phyloP scores from a whole-genome alignment of 352 stramenopile genomes.

The Saprolegnia diclina region DNA sequence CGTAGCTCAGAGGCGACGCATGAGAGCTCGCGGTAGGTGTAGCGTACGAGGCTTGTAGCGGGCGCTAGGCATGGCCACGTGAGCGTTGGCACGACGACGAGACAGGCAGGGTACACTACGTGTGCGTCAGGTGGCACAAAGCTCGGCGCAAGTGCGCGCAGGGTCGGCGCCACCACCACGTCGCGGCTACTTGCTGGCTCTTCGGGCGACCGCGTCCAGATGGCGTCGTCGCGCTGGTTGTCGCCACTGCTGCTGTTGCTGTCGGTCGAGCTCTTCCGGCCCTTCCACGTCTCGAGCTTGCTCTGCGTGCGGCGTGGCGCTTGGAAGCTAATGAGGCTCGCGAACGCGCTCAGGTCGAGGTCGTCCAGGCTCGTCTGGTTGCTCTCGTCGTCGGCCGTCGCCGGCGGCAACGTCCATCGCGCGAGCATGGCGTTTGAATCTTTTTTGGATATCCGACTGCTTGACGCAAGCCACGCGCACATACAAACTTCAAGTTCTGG shows the following conservation, averaged over 20 bases:
- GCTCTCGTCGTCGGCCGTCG: not conserved
- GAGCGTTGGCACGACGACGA: no score
- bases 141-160: no score
- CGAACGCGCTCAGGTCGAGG: not conserved
- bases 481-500: constrained; percentile 10
- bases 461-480: not conserved
- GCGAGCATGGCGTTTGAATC: constrained; percentile 5
- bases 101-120: no score
- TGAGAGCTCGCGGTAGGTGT: no score
- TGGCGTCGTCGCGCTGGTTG: not conserved
- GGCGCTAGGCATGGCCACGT: no score
- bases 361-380: not conserved
- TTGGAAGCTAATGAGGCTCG: not conserved
- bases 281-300: constrained; percentile 14
- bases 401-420: constrained; percentile 1
- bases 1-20: not conserved
- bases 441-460: constrained; percentile 8
- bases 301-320: not conserved
- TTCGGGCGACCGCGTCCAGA: not conserved
- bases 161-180: no score
- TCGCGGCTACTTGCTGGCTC: no score
- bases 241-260: not conserved
- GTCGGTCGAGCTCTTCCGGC: not conserved
- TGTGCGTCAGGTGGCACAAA: no score
- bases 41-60: no score